Percentiles rank a stretch among this genome's conserved stretches.
Conservation (phyloP, 495 filamentous ascomycete species). For the Penicillium goetzii region DNA sequence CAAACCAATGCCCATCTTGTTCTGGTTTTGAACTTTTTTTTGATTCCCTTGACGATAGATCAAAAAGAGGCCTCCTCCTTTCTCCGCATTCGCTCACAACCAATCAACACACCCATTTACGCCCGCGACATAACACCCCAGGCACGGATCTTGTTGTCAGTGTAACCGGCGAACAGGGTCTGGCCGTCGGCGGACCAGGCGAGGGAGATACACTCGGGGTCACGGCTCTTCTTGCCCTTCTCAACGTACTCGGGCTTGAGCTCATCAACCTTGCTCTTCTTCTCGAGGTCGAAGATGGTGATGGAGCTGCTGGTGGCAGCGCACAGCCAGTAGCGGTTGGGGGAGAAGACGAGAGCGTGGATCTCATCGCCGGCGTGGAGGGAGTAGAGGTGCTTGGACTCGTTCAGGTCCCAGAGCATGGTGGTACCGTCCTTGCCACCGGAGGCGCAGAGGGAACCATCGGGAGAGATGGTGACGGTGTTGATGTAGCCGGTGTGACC, state of each 20-base stretch:
- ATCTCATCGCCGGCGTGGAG: conserved; percentile 99
- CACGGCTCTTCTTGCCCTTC: conserved; percentile 97
- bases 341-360: conserved; percentile 99
- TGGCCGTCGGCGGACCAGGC: conserved; percentile 98
- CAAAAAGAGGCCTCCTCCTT: conserved; percentile 39
- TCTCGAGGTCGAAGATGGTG: conserved; percentile 99
- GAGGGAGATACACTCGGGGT: conserved; percentile 96
- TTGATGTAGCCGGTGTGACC: conserved; percentile 99
- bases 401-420: conserved; percentile 99
- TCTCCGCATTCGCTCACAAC: conserved; percentile 26
- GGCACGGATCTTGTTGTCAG: conserved; percentile 98
- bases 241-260: conserved; percentile 97
- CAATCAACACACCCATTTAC: conserved; percentile 41
- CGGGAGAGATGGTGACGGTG: conserved; percentile 99
- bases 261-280: conserved; percentile 99
- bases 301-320: conserved; percentile 94
- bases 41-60: conserved; percentile 38
- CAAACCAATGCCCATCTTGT: conserved; percentile 45
- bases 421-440: conserved; percentile 99
- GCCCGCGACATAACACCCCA: conserved; percentile 92
- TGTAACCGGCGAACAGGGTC: conserved; percentile 99
- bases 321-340: conserved; percentile 99
- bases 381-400: conserved; percentile 99
- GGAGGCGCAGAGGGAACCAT: conserved; percentile 98
- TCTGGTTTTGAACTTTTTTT: conserved; percentile 42